These are phyloP conservation scores for Oemleria cerasiformis DNA, from an alignment of 306 rosid species.

Conservation along the genomic window DNA sequence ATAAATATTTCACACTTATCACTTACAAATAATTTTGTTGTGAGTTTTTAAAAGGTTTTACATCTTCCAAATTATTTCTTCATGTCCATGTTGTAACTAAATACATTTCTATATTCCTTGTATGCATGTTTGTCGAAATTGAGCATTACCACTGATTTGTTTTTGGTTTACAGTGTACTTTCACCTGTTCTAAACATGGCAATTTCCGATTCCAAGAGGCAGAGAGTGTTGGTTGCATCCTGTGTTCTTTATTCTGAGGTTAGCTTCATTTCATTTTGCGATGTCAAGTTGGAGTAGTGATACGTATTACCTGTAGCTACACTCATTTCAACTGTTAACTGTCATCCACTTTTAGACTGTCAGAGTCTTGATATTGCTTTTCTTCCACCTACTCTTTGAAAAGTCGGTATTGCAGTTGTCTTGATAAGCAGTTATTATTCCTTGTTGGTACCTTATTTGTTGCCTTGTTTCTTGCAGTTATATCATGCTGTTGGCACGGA, in stretches of 20 bases:
- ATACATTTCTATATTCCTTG: slow-evolving; percentile 10
- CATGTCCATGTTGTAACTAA: not conserved
- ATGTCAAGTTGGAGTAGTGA: not conserved
- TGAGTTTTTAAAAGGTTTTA: no score
- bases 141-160: slow-evolving; percentile 17
- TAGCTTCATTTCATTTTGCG: slow-evolving; percentile 22
- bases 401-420: slow-evolving; percentile 2
- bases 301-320: not conserved
- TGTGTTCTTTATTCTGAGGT: slow-evolving; percentile 96
- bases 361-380: slow-evolving; percentile 13
- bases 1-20: no score
- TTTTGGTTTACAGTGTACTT: slow-evolving; percentile 71
- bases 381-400: slow-evolving; percentile 5
- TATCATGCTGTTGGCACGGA: slow-evolving; percentile 83
- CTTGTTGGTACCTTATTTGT: not conserved
- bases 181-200: slow-evolving; percentile 98
- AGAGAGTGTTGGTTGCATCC: slow-evolving; percentile 90
- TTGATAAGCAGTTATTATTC: slow-evolving; percentile 15
- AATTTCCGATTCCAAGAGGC: slow-evolving; percentile 88
- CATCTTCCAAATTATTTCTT: not conserved
- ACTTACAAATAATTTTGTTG: no score
- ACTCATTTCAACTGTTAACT: not conserved
- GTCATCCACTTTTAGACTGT: not conserved
- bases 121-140: slow-evolving; percentile 15
- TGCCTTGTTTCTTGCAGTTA: slow-evolving; percentile 53